phyloP scores from a whole-genome alignment of 179 eudicot species.

The Gypsophila paniculata region DNA sequence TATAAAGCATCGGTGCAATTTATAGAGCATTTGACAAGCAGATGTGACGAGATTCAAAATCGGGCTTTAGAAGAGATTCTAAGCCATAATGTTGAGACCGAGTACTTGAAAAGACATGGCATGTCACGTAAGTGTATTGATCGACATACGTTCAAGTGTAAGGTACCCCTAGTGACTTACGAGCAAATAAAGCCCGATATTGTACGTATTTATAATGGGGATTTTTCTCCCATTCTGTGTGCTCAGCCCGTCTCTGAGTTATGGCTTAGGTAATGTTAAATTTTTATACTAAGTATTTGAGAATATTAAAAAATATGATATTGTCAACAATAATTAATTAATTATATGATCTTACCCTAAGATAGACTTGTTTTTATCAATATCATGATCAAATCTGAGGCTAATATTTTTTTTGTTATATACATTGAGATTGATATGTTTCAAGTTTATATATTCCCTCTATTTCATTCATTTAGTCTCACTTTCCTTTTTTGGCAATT shows the following conservation, averaged over 20 bases:
- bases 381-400: too few species aligned
- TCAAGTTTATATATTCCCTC: too few species aligned
- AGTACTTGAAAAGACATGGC: constrained; percentile 45
- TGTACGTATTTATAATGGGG: constrained; percentile 62
- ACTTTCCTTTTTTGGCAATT: too few species aligned
- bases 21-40: constrained; percentile 54
- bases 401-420: too few species aligned
- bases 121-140: constrained; percentile 37
- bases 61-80: constrained; percentile 53
- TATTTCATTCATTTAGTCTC: too few species aligned
- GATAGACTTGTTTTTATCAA: too few species aligned
- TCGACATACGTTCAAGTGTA: constrained; percentile 41
- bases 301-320: too few species aligned
- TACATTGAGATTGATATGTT: too few species aligned
- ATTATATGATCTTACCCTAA: too few species aligned
- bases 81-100: constrained; percentile 46
- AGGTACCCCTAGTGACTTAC: constrained; percentile 51
- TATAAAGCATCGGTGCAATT: constrained; percentile 20
- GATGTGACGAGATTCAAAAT: constrained; percentile 41
- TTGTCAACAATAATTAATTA: too few species aligned
- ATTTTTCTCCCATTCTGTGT: constrained; percentile 59
- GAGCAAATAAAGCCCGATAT: constrained; percentile 60
- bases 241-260: constrained; percentile 59
- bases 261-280: constrained; percentile 63
- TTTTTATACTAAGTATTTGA: too few species aligned